These are phyloP conservation scores for Gloeopeniophorella convolvens DNA, from an alignment of 768 basidiomycete species.

Conservation along the genomic window DNA sequence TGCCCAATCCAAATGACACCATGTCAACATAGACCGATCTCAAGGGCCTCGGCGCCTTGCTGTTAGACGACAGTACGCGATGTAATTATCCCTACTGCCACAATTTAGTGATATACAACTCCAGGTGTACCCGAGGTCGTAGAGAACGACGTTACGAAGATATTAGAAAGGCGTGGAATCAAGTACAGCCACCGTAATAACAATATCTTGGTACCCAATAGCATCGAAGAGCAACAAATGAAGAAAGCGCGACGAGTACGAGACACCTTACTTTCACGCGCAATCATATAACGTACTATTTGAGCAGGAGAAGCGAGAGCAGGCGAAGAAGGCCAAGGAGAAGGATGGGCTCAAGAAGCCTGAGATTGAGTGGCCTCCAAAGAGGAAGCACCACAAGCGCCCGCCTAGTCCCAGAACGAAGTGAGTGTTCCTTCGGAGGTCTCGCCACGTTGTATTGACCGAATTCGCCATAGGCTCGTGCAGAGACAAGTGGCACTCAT, in stretches of 20 bases:
- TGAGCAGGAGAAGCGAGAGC: conserved; percentile 22
- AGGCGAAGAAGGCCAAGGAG: conserved; percentile 22
- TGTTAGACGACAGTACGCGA: conserved; percentile 28
- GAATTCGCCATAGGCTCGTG: conserved; percentile 35
- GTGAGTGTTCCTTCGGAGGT: conserved; percentile 31
- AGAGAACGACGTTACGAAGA: conserved; percentile 45
- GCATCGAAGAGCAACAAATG: conserved; percentile 59
- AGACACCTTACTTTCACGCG: background rate
- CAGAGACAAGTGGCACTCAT: conserved; percentile 56
- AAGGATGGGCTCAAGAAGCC: conserved; percentile 22
- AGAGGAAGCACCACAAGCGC: conserved; percentile 47
- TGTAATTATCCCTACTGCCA: background rate
- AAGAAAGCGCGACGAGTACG: conserved; percentile 46
- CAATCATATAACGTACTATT: background rate
- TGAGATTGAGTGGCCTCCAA: conserved; percentile 58
- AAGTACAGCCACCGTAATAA: conserved; percentile 74
- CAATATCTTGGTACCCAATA: conserved; percentile 58
- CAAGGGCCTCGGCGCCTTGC: conserved; percentile 52
- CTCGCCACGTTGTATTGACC: background rate
- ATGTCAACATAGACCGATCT: conserved; percentile 34
- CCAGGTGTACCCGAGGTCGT: conserved; percentile 33
- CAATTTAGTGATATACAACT: conserved; percentile 24
- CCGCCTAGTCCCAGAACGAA: conserved; percentile 43
- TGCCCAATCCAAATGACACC: background rate
- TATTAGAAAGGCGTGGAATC: conserved; percentile 54